Evolutionary conservation across 371 early-diverging fungal species (phyloP), one percentile per base, ranked within the genome.

Genomic region (Conidiobolus incongruus): DNA sequence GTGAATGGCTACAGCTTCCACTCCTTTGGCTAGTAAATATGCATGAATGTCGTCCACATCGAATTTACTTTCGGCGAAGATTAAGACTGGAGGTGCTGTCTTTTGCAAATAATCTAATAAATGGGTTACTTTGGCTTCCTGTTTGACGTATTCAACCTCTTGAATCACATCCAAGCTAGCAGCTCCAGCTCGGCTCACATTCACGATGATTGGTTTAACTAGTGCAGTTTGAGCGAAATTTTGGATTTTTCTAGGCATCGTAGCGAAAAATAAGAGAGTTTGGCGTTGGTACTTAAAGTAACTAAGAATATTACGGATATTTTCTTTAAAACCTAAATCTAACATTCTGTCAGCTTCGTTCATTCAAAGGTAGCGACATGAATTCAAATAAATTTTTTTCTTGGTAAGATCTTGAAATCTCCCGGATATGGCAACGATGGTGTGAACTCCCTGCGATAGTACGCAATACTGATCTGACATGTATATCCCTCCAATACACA

Each of bases 41-140:
- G 94, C 89, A 47, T 90, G 89, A 22, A 99, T 85, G 53, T 93
- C 92, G 51, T 99, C 99, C n/a, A 97, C 99, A 52, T 93, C 96
- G 57, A 87, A 81, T 54, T 98, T 98, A 62, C 88, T 97, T 55
- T 98, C 97, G 22, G 95, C 91, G 66, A 99, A 99, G 17, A 99
- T 77, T 39, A 99, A 65, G 0, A 93, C 92, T 5, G 93, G 94
- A 11, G 94, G 93, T 32, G 90, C 75, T 3, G 92, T 90, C 66
- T 82, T 92, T 60, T 86, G 88, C 51, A 92, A 55, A 52, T 84
- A 84, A 52, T 92, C 89, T 28, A 83, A 65, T 47, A 98, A 59
- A 51, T 87, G 80, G 3, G 83, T 81, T 49, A 94, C 77, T 46
- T 95, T 88, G 28, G 81, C 80, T 47, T 90, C 89, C 49, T 86